Percentiles rank a stretch among this genome's conserved stretches.
These are phyloP conservation scores for Trametes versicolor DNA, from an alignment of 1,284 basidiomycete genomes.

Conservation along the genomic window DNA sequence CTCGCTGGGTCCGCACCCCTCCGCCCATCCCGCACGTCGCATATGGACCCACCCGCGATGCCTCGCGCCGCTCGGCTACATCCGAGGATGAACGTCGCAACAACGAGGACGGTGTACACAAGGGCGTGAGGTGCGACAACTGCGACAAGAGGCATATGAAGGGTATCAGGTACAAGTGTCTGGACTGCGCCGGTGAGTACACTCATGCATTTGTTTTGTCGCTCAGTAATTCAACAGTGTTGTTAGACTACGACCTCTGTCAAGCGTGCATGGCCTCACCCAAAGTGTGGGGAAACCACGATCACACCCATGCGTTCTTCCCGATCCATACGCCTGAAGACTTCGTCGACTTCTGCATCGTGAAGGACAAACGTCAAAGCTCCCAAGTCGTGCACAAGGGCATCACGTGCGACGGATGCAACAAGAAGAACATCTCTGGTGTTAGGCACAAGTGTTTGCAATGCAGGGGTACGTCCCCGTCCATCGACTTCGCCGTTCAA, in stretches of 20 bases:
- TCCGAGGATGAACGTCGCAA: not conserved
- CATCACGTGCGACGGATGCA: slow-evolving; percentile 67
- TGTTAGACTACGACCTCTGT: slow-evolving; percentile 69
- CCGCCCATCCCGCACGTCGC: slow-evolving; percentile 7
- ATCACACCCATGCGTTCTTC: slow-evolving; percentile 65
- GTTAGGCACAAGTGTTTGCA: slow-evolving; percentile 78
- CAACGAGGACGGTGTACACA: slow-evolving; percentile 40
- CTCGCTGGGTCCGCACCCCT: slow-evolving; percentile 13
- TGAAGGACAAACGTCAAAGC: slow-evolving; percentile 28
- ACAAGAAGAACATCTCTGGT: slow-evolving; percentile 58
- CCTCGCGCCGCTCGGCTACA: not conserved
- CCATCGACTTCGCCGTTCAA: too few species aligned
- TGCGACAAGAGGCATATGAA: slow-evolving; percentile 61
- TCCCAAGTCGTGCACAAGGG: slow-evolving; percentile 45
- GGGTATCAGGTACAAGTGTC: slow-evolving; percentile 75
- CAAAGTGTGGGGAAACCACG: slow-evolving; percentile 30
- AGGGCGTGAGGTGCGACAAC: slow-evolving; percentile 63
- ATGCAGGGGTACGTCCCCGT: slow-evolving; percentile 57
- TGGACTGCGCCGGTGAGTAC: slow-evolving; percentile 68
- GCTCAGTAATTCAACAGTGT: too few species aligned
- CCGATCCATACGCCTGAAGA: slow-evolving; percentile 65
- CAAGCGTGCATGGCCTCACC: slow-evolving; percentile 56
- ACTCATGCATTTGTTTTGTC: not conserved
- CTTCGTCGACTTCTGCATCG: slow-evolving; percentile 30
- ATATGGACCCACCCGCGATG: slow-evolving; percentile 12